A percentile compares a stretch with the other conserved stretches of the same genome.
Evolutionary conservation across 1,139 yeast genomes (phyloP).

Genomic region (Yamadazyma membranifaciens): DNA sequence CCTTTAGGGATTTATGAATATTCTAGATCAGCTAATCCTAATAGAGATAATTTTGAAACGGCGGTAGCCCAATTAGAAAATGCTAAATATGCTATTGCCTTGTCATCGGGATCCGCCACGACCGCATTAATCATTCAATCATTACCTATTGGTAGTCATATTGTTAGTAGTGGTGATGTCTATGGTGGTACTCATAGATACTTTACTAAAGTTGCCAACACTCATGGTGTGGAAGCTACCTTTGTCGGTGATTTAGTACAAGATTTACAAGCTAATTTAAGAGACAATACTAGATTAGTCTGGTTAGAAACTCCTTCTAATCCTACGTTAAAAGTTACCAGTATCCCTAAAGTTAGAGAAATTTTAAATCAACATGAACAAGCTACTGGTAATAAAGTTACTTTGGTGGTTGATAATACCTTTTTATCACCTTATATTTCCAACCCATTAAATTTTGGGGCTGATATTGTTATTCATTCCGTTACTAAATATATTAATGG

Average conservation of each 20-base stretch:
- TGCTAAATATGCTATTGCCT: conserved; percentile 77
- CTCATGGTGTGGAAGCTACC: conserved; percentile 72
- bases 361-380: conserved; percentile 48
- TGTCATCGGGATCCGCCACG: conserved; percentile 84
- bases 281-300: conserved; percentile 66
- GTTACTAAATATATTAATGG: conserved; percentile 92
- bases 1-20: conserved; percentile 84
- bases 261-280: conserved; percentile 58
- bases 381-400: conserved; percentile 47
- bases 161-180: conserved; percentile 81
- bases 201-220: conserved; percentile 80
- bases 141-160: conserved; percentile 70
- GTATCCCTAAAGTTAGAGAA: conserved; percentile 58
- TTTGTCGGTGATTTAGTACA: conserved; percentile 65
- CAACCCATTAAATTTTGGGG: conserved; percentile 81
- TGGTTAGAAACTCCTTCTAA: conserved; percentile 92
- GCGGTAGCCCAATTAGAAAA: conserved; percentile 81
- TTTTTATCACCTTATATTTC: conserved; percentile 91
- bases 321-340: conserved; percentile 79
- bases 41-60: conserved; percentile 77
- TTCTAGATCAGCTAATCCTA: conserved; percentile 86
- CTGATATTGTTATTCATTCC: conserved; percentile 84
- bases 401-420: conserved; percentile 87
- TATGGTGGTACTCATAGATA: conserved; percentile 94
- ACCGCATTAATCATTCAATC: conserved; percentile 78